A percentile compares a stretch with the other conserved stretches of the same genome.
phyloP scores from a whole-genome alignment of 108 stramenopile genomes.

The Nitzschia inconspicua region DNA sequence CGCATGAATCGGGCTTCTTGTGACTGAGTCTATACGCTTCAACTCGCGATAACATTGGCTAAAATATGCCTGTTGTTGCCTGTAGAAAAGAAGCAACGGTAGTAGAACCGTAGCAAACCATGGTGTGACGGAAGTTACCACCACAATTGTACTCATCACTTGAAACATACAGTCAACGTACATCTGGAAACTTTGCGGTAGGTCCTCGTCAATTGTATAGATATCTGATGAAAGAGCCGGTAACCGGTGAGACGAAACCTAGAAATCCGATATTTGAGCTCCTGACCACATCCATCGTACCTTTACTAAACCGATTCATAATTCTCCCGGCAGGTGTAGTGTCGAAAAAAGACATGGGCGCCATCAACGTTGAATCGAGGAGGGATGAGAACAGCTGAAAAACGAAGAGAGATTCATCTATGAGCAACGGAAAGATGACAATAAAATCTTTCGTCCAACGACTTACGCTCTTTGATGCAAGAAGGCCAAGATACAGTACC shows the following conservation, averaged over 20 bases:
- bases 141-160: constrained; percentile 66
- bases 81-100: constrained; percentile 68
- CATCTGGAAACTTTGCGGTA: constrained; percentile 55
- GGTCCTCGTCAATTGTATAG: constrained; percentile 90
- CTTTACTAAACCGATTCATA: constrained; percentile 65
- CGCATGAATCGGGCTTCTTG: constrained; percentile 77
- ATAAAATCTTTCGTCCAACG: constrained; percentile 15
- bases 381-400: constrained; percentile 44
- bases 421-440: constrained; percentile 32
- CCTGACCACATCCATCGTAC: background rate
- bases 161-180: constrained; percentile 56
- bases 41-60: constrained; percentile 75
- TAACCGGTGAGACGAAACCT: too few relatives aligned
- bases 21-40: constrained; percentile 78
- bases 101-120: constrained; percentile 33
- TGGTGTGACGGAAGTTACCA: constrained; percentile 58
- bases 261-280: background rate
- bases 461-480: constrained; percentile 41
- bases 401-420: background rate
- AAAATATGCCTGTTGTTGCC: constrained; percentile 69
- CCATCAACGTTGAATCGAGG: constrained; percentile 55
- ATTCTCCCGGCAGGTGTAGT: constrained; percentile 56
- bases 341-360: constrained; percentile 86
- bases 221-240: constrained; percentile 47
- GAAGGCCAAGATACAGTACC: constrained; percentile 42